Conservation (phyloP, 2,329 filamentous ascomycete genomes). For the Diaporthe ilicicola region DNA sequence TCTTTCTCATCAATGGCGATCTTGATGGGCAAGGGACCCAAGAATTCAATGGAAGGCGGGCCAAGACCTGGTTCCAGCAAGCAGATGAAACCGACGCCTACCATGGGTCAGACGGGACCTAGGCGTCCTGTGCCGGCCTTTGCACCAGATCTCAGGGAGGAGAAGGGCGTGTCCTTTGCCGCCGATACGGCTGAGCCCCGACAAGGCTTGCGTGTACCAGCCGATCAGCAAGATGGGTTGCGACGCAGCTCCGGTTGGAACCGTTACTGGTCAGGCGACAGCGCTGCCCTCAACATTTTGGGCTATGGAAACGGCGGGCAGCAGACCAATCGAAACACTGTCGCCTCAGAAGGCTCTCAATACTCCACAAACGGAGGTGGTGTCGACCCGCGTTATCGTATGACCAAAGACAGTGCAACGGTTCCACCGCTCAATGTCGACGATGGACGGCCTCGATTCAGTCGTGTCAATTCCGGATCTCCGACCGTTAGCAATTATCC, state of each 20-base stretch:
- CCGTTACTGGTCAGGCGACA: slow-evolving; percentile 79
- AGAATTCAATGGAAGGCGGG: slow-evolving; percentile 21
- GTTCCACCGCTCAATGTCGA: slow-evolving; percentile 74
- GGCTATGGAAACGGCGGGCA: slow-evolving; percentile 60
- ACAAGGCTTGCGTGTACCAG: slow-evolving; percentile 43
- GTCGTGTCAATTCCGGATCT: slow-evolving; percentile 73
- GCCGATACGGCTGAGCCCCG: slow-evolving; percentile 46
- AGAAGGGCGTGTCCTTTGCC: slow-evolving; percentile 52
- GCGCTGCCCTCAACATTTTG: slow-evolving; percentile 68
- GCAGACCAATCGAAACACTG: slow-evolving; percentile 56
- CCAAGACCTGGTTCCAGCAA: slow-evolving; percentile 50
- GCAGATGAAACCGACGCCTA: slow-evolving; percentile 69
- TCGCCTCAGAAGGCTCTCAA: slow-evolving; percentile 65
- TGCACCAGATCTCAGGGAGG: slow-evolving; percentile 45
- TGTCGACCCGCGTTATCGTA: slow-evolving; percentile 45
- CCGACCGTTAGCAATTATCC: slow-evolving; percentile 72
- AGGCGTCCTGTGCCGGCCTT: slow-evolving; percentile 28
- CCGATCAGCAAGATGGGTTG: slow-evolving; percentile 50
- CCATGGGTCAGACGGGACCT: slow-evolving; percentile 41
- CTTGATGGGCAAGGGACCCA: slow-evolving; percentile 64
- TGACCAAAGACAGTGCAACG: slow-evolving; percentile 73
- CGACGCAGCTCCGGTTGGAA: slow-evolving; percentile 79
- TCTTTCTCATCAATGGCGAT: slow-evolving; percentile 73
- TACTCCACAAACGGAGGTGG: slow-evolving; percentile 55
- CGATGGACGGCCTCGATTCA: slow-evolving; percentile 69